Base-by-base conservation (phyloP, 225 moss, liverwort and hornwort species). In the Rhytidiadelphus loreus region DNA sequence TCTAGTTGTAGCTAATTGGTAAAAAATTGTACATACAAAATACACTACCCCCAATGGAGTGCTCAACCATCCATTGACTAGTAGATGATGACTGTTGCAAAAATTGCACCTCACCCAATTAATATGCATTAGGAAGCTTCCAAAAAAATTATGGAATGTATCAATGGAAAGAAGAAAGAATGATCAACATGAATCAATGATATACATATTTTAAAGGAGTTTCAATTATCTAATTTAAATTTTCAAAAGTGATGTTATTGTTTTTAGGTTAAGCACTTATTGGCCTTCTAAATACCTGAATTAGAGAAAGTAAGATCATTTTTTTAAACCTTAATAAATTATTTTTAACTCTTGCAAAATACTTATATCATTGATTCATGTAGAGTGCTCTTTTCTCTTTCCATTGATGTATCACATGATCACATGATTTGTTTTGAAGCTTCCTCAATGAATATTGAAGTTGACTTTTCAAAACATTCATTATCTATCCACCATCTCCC, bases 21-120 rank as follows among this genome's bases (percentile, higher is more conserved):
- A 1, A 21, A 50, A 13, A 75, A 12, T 8, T 0, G 0, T 21
- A 8, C 6, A 33, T 75, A 2, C 13, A 50, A 52, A 50, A 33
- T 2, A 12, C 2, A 33, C 19, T 50, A 18, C 1, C 11, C 6
- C 15, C 56, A 4, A 4, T 56, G 4, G 6, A 78, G 3, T 6
- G 10, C 2, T 78, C 10, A 78, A 25, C 26, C n/a, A 56, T 26
- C 4, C 10, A 56, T 13, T 37, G 5, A 35, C 53, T 9, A 24
- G 8, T 26, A 1, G 7, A 77, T 77, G 16, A 16, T n/a, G 56
- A 56, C n/a, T 77, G 25, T n/a, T 56, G 55, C 11, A 0, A 26
- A n/a, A 77, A 77, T 9, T 16, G 11, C 7, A 10, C 9, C 0
- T 56, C 24, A n/a, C 25, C 3, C 16, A 35, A 77, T 15, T 37